Conservation (phyloP, 2,329 filamentous ascomycete species). For the Pseudocercospora macadamiae region DNA sequence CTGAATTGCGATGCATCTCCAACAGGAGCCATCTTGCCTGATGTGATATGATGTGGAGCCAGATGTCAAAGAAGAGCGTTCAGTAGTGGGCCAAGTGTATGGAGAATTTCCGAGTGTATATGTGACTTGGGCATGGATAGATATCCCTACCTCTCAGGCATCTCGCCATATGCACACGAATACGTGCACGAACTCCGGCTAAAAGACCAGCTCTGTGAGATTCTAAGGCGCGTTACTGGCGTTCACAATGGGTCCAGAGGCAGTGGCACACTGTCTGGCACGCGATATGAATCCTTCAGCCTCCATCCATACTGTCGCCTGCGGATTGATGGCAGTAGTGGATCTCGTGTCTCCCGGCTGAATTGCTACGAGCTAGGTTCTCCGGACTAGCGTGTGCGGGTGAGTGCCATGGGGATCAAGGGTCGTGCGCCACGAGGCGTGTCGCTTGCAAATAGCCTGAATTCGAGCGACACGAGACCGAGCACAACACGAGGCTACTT, state of each 20-base stretch:
- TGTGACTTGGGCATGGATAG: constrained; percentile 5
- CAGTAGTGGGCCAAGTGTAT: not conserved
- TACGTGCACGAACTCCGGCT: constrained; percentile 3
- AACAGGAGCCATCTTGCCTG: constrained; percentile 42
- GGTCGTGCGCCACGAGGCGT: not conserved
- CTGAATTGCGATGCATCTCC: constrained; percentile 42
- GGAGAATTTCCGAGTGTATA: not conserved
- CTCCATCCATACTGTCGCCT: not conserved
- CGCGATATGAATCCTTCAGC: not conserved
- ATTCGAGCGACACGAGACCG: not conserved
- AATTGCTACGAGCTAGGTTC: constrained; percentile 14
- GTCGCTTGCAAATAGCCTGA: not conserved
- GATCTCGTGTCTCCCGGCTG: constrained; percentile 11
- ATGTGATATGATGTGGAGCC: not conserved
- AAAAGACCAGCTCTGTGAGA: constrained; percentile 1
- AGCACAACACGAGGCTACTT: not conserved
- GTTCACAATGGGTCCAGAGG: not conserved
- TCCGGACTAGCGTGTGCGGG: constrained; percentile 9
- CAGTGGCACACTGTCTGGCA: not conserved
- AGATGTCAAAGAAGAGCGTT: not conserved
- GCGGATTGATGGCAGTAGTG: not conserved
- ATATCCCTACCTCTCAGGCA: constrained; percentile 7
- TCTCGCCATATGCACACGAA: constrained; percentile 6
- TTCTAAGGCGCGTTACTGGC: not conserved
- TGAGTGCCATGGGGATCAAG: constrained; percentile 3